Evolutionary conservation across 306 rosid species (phyloP).

Genomic region (Cicer bijugum): DNA sequence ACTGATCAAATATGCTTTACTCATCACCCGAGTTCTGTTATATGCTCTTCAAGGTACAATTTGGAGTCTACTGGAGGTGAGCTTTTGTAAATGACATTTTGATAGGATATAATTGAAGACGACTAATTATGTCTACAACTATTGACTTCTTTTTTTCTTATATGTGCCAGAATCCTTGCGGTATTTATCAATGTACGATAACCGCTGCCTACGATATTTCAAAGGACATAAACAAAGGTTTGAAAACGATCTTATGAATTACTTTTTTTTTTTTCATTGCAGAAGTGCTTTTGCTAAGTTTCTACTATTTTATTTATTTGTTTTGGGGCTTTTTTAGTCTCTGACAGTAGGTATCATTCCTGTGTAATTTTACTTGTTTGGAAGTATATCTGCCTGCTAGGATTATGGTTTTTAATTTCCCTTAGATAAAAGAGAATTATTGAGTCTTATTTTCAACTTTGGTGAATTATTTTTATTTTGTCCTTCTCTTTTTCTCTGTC

Average conservation of each 20-base stretch:
- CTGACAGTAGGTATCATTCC: conserved; percentile 9
- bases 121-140: conserved; percentile 24
- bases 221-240: conserved; percentile 97
- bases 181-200: conserved; percentile 93
- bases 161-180: conserved; percentile 72
- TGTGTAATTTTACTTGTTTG: conserved; percentile 10
- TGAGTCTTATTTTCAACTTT: conserved; percentile 32
- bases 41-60: conserved; percentile 89
- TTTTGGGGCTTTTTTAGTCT: conserved; percentile 14
- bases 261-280: not conserved
- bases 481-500: not conserved
- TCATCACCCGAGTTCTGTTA: conserved; percentile 91
- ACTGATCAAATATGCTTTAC: conserved; percentile 90
- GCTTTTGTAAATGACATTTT: conserved; percentile 42
- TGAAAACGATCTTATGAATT: conserved; percentile 2
- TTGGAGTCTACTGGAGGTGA: conserved; percentile 79
- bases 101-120: conserved; percentile 18
- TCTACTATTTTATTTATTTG: conserved; percentile 1
- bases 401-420: not conserved
- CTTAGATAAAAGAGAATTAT: conserved; percentile 12
- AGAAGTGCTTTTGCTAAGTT: conserved; percentile 30
- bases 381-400: conserved; percentile 18
- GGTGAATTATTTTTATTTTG: not conserved
- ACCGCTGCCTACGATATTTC: conserved; percentile 87
- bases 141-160: conserved; percentile 35